Evolutionary conservation across 768 basidiomycete species (phyloP).

Genomic region (Tylopilus subfusipes): DNA sequence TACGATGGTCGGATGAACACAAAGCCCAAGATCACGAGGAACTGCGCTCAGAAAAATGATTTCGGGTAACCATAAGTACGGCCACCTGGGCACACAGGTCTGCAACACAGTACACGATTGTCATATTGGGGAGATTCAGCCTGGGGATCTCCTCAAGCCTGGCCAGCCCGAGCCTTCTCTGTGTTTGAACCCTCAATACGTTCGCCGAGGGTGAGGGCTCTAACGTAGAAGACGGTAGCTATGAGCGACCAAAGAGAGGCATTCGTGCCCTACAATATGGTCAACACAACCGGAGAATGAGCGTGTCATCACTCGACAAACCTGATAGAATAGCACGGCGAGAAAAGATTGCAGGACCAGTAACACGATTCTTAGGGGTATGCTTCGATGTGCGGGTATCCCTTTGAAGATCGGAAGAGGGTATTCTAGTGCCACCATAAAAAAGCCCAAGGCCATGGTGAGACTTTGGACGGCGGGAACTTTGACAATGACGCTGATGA

Average conservation of each 20-base stretch:
- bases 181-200: constrained; percentile 61
- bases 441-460: constrained; percentile 56
- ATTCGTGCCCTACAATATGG: constrained; percentile 65
- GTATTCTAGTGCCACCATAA: constrained; percentile 66
- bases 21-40: neutral
- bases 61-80: neutral
- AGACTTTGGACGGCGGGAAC: constrained; percentile 70
- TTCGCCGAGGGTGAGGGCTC: constrained; percentile 67
- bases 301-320: constrained; percentile 27
- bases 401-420: constrained; percentile 59
- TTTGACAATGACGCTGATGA: constrained; percentile 75
- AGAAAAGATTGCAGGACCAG: constrained; percentile 63
- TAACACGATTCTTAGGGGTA: constrained; percentile 57
- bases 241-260: constrained; percentile 77
- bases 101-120: neutral
- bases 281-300: neutral
- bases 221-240: constrained; percentile 62
- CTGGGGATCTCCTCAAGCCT: constrained; percentile 40
- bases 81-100: neutral
- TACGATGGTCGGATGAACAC: neutral
- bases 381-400: constrained; percentile 60
- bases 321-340: constrained; percentile 74
- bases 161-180: constrained; percentile 56
- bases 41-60: neutral
- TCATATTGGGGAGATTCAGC: neutral